Evolutionary conservation across 176 grass and related monocot genomes (phyloP).

Genomic region (Typha latifolia): DNA sequence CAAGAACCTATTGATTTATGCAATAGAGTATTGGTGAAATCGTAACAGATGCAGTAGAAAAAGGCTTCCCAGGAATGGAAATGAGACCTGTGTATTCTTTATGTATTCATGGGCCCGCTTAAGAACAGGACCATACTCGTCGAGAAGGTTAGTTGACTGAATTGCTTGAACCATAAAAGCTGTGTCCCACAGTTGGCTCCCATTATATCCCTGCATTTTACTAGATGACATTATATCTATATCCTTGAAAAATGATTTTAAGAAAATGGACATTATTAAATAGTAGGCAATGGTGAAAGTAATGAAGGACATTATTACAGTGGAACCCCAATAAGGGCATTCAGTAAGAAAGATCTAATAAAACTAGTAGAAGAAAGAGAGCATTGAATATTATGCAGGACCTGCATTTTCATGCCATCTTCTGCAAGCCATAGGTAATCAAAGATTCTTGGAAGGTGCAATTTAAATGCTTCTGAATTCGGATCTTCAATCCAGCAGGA

Average conservation of each 20-base stretch:
- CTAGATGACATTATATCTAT: not conserved
- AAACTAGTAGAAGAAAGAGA: not conserved
- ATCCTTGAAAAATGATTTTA: too few relatives aligned
- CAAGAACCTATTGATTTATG: conserved; percentile 42
- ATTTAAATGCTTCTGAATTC: conserved; percentile 84
- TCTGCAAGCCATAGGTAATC: conserved; percentile 94
- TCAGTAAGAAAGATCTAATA: not conserved
- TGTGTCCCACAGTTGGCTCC: conserved; percentile 86
- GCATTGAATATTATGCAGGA: conserved; percentile 5
- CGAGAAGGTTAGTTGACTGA: conserved; percentile 41
- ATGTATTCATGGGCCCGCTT: conserved; percentile 63
- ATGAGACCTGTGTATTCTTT: conserved; percentile 55
- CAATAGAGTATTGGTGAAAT: not conserved
- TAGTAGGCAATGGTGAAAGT: not conserved
- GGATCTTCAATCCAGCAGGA: conserved; percentile 93
- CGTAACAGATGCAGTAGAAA: not conserved
- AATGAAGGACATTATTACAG: too few relatives aligned
- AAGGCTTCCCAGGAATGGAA: not conserved
- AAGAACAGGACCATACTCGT: conserved; percentile 56
- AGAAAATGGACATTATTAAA: not conserved
- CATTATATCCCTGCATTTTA: conserved; percentile 65
- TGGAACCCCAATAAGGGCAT: not conserved
- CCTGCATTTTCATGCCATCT: conserved; percentile 99
- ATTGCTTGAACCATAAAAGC: conserved; percentile 87
- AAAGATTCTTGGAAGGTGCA: conserved; percentile 64